Evolutionary conservation across 306 rosid species (phyloP).

Genomic region (Oxytropis ochrocephala): DNA sequence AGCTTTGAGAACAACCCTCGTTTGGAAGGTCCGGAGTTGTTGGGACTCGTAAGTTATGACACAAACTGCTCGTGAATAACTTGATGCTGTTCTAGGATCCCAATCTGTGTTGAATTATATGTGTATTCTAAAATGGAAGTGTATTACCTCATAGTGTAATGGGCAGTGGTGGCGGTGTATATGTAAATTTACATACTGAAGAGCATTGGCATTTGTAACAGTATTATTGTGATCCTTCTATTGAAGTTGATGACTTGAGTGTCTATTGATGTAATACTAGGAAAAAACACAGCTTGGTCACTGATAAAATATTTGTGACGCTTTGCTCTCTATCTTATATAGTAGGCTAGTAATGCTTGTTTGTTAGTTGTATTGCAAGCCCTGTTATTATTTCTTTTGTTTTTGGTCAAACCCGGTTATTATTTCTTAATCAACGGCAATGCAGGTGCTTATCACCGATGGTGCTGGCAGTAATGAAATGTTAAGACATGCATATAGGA

Average conservation of each 20-base stretch:
- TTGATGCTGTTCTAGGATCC: conserved; percentile 26
- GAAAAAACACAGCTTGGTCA: conserved; percentile 20
- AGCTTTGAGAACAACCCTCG: conserved; percentile 90
- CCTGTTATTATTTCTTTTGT: no score
- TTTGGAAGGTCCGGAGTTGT: conserved; percentile 89
- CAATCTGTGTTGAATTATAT: conserved; percentile 30
- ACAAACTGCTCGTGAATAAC: conserved; percentile 75
- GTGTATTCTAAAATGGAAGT: conserved; percentile 35
- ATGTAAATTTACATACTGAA: conserved; percentile 53
- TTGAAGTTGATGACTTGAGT: conserved; percentile 33
- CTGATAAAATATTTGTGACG: conserved; percentile 17
- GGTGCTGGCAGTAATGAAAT: background rate
- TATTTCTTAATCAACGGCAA: background rate
- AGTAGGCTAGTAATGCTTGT: background rate
- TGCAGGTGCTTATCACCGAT: background rate
- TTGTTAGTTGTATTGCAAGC: background rate
- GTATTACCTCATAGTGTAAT: conserved; percentile 38
- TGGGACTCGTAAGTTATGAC: conserved; percentile 90
- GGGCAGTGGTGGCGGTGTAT: conserved; percentile 55
- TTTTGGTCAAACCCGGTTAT: no score
- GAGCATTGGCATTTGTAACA: conserved; percentile 37
- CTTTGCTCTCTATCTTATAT: background rate
- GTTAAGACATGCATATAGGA: background rate
- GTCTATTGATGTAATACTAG: conserved; percentile 47
- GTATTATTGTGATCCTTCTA: conserved; percentile 27